Conservation (phyloP, 129 eudicot species). For the Saussurea involucrata region DNA sequence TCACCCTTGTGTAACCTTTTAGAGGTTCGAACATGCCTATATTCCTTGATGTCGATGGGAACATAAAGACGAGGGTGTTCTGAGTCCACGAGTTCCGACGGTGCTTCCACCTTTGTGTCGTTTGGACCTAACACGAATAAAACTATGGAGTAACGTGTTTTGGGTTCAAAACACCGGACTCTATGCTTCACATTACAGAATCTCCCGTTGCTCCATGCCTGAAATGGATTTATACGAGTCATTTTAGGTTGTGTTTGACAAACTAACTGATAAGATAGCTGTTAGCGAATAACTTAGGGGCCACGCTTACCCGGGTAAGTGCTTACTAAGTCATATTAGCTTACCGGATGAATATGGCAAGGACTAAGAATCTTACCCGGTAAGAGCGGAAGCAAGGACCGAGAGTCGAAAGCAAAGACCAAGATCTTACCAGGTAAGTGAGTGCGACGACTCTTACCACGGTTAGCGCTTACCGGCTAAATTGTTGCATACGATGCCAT, state of each 20-base stretch:
- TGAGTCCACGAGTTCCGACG: constrained; percentile 32
- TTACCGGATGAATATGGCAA: too few relatives aligned
- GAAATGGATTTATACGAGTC: background rate
- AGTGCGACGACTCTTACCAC: too few relatives aligned
- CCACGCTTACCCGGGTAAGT: too few relatives aligned
- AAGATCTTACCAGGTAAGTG: too few relatives aligned
- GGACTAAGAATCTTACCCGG: too few relatives aligned
- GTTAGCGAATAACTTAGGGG: background rate
- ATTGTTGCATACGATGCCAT: too few relatives aligned
- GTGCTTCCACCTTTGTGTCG: constrained; percentile 27
- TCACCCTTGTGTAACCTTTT: constrained; percentile 33
- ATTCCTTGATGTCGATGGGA: constrained; percentile 36
- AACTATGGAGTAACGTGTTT: constrained; percentile 14
- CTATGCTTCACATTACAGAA: constrained; percentile 50
- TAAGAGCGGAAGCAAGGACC: too few relatives aligned
- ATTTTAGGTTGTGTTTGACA: background rate
- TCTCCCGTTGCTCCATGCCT: constrained; percentile 72
- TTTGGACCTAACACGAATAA: constrained; percentile 22
- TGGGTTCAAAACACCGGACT: constrained; percentile 41
- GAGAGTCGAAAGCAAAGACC: too few relatives aligned
- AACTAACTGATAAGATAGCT: background rate
- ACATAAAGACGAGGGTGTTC: constrained; percentile 43
- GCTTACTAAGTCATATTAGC: too few relatives aligned
- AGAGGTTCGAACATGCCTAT: constrained; percentile 26
- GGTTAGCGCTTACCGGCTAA: too few relatives aligned